These are phyloP conservation scores for Fonsecaea erecta DNA, from an alignment of 2,329 filamentous ascomycete species.

Conservation along the genomic window DNA sequence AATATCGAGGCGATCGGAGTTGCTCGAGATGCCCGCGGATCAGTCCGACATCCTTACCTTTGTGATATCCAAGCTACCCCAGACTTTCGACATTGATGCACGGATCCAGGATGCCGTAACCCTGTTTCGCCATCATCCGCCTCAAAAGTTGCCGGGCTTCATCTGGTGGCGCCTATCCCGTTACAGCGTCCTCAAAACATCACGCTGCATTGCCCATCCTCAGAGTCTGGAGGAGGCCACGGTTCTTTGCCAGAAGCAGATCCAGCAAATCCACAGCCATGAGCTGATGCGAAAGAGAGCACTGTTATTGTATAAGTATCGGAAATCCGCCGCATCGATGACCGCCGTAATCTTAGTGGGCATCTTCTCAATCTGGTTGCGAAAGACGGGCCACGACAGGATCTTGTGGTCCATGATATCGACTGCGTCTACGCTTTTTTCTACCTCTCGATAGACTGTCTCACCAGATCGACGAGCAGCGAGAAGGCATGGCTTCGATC, in stretches of 20 bases:
- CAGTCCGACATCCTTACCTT: conserved; percentile 93
- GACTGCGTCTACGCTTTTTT: conserved; percentile 15
- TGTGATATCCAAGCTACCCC: conserved; percentile 82
- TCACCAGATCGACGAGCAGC: not conserved
- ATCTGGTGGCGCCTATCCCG: conserved; percentile 74
- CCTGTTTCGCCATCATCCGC: conserved; percentile 71
- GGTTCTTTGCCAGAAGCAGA: conserved; percentile 71
- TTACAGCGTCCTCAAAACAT: conserved; percentile 85
- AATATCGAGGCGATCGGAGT: conserved; percentile 75
- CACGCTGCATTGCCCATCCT: conserved; percentile 58
- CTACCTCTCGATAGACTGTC: conserved; percentile 1
- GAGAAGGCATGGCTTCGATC: not conserved
- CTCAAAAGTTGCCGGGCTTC: conserved; percentile 66
- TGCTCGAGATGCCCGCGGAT: conserved; percentile 80
- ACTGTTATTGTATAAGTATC: conserved; percentile 65
- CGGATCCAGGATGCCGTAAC: conserved; percentile 69
- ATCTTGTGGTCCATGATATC: conserved; percentile 27
- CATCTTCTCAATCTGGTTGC: conserved; percentile 69
- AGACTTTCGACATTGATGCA: conserved; percentile 76
- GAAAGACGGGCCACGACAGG: conserved; percentile 50
- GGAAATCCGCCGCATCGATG: conserved; percentile 65
- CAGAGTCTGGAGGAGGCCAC: conserved; percentile 71
- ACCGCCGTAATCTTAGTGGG: conserved; percentile 71
- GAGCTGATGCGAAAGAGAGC: conserved; percentile 62
- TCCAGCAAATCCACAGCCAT: conserved; percentile 69